Base-by-base conservation (phyloP, 208 protist species). In the Crithidia brevicula region DNA sequence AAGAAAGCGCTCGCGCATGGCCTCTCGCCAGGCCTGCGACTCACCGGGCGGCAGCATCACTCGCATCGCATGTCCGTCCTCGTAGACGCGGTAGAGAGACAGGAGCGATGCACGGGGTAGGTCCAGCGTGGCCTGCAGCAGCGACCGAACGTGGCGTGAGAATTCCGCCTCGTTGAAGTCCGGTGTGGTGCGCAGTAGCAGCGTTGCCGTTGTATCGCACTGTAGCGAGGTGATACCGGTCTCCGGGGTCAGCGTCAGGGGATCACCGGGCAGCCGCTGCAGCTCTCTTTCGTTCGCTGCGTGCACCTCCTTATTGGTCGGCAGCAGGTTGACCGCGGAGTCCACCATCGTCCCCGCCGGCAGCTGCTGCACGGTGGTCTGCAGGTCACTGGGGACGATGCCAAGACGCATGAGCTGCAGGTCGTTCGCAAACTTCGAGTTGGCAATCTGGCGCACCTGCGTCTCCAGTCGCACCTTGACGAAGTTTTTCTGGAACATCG, bases 31-130 rank as follows among this genome's bases (percentile, higher is more conserved):
- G 8, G 89, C 84, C 36, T 86, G 80, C 49, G 82, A 89, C 78
- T 93, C 85, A 25, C 85, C 79, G 4, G 83, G 81, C 23, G 89
- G 89, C 40, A 95, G 83, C 76, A 89, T 85, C 62, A 95, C 81
- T n/a, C 89, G 86, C 85, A 95, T 89, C 23, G 84, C 89, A 36
- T 95, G 86, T 38, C 86, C 89, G 72, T 95, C 89, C 46, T 95
- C 89, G 72, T 93, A 95, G 20, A 95, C 64, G 25, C 81, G 78
- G 77, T 95, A 95, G 20, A 93, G 70, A 6, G 75, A 91, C 22
- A 95, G 75, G 47, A 95, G 74, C 25, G 89, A 92, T 65, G 86
- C 75, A 31, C 78, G 83, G 2, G 89, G 89, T 1, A 95, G 61
- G 58, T 95, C 89, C 7, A 95, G 70, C 0, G 84, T 92, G 30